Base-by-base conservation (phyloP, 345 rosid species). In the Linum usitatissimum region DNA sequence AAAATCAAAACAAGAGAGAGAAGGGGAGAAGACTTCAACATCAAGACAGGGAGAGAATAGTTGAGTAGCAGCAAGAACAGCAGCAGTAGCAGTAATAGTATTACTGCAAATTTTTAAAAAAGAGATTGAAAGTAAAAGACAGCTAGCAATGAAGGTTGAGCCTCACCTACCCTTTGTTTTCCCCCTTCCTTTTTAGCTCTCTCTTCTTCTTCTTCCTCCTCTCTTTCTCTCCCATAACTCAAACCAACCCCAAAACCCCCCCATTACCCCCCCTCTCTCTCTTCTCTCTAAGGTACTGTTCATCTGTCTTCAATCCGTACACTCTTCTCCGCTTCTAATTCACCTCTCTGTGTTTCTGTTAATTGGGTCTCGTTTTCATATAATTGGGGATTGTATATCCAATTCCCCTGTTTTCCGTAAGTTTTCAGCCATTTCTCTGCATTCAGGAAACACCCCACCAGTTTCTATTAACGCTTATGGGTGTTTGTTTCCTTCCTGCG, bases 111-210 rank as follows among this genome's bases (percentile, higher is more conserved):
- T 3, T 3, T 51, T 60, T 20, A 38, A 19, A 45, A 60, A 69
- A 57, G 72, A 70, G n/a, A n/a, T n/a, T n/a, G n/a, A n/a, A n/a
- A n/a, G n/a, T n/a, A 78, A 82, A 76, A 69, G 71, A 79, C 94
- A 86, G 90, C 94, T 84, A 76, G 94, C 90, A 76, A 70, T 82
- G 86, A 80, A 68, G 81, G 55, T 69, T 68, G 68, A 64, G 53
- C 60, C 83, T 76, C 78, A 84, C 87, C 93, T 60, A 79, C 75
- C 87, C 61, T 75, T 64, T 63, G 56, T 8, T 8, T 18, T 19
- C 6, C 55, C 49, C 72, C 54, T 18, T 34, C 38, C 36, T 13
- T 53, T 6, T 6, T 15, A 14, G 8, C 55, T 48, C 55, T 17
- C 42, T 54, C 12, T 54, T 56, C 28, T 10, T 57, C 70, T 67